Conservation (phyloP, 1,284 basidiomycete genomes). For the Vanrija sp. region DNA sequence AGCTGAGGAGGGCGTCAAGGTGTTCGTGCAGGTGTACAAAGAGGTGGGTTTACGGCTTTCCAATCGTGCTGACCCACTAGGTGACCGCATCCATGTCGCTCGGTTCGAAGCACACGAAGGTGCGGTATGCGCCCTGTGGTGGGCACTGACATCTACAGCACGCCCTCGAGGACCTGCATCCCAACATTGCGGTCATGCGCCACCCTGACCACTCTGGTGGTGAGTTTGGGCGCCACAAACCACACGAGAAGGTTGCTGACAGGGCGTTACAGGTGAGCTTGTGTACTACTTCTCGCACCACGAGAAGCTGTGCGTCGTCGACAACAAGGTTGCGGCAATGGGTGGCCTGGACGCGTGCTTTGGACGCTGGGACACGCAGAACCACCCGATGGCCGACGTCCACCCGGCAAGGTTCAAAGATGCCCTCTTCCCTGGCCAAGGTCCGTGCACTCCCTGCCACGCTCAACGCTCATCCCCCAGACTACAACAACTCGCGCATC, state of each 20-base stretch:
- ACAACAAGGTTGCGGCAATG: slow-evolving; percentile 67
- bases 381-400: slow-evolving; percentile 73
- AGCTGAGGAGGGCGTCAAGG: slow-evolving; percentile 81
- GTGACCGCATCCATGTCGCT: slow-evolving; percentile 86
- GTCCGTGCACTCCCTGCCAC: slow-evolving; percentile 8
- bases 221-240: slow-evolving; percentile 53
- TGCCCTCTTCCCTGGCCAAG: slow-evolving; percentile 84
- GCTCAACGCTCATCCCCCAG: slow-evolving; percentile 40
- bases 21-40: slow-evolving; percentile 86
- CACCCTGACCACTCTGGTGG: slow-evolving; percentile 84
- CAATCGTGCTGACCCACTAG: slow-evolving; percentile 39
- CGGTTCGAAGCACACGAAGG: slow-evolving; percentile 80
- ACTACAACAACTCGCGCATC: slow-evolving; percentile 72
- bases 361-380: slow-evolving; percentile 89
- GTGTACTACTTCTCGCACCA: slow-evolving; percentile 51
- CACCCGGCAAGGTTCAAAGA: slow-evolving; percentile 77
- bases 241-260: slow-evolving; percentile 15
- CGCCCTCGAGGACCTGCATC: slow-evolving; percentile 72
- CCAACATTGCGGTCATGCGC: slow-evolving; percentile 79
- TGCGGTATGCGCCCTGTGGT: slow-evolving; percentile 20
- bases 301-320: slow-evolving; percentile 61
- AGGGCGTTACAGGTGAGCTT: slow-evolving; percentile 26
- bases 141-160: slow-evolving; percentile 51
- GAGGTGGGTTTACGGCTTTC: slow-evolving; percentile 55
- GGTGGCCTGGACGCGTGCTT: slow-evolving; percentile 87